Conservation (phyloP, 164 flowering plant species). For the Tetrastigma voinierianum region DNA sequence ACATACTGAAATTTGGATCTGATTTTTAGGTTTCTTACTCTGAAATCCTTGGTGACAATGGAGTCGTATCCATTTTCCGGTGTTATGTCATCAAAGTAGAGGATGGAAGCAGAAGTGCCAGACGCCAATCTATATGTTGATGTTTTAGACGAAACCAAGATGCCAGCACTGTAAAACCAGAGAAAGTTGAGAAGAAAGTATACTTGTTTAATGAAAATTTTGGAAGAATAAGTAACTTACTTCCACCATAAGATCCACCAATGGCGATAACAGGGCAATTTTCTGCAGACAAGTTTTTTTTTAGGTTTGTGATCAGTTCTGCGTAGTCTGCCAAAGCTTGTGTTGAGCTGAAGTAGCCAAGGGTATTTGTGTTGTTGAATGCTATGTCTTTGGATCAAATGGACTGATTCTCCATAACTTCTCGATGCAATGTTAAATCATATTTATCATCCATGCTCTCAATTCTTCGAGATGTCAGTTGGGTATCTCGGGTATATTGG, state of each 20-base stretch:
- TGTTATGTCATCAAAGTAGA: slow-evolving; percentile 24
- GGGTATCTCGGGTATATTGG: too few species aligned
- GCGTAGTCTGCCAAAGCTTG: slow-evolving; percentile 45
- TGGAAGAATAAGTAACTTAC: slow-evolving; percentile 15
- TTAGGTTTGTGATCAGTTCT: slow-evolving; percentile 19
- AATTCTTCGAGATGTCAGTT: too few species aligned
- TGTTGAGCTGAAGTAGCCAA: slow-evolving; percentile 32
- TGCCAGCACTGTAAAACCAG: slow-evolving; percentile 27
- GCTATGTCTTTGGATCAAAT: slow-evolving; percentile 2
- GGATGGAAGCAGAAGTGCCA: slow-evolving; percentile 42
- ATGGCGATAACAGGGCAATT: slow-evolving; percentile 27
- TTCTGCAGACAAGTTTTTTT: slow-evolving; percentile 14
- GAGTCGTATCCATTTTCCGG: slow-evolving; percentile 29
- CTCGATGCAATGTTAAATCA: not conserved
- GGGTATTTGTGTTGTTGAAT: slow-evolving; percentile 12
- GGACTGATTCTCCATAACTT: slow-evolving; percentile 16
- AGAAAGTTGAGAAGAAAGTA: not conserved
- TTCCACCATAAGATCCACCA: slow-evolving; percentile 43
- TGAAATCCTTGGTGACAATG: slow-evolving; percentile 32
- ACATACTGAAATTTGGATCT: too few species aligned
- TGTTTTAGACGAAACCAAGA: slow-evolving; percentile 41
- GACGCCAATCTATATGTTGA: slow-evolving; percentile 36
- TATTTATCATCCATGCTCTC: not conserved
- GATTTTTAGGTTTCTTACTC: slow-evolving; percentile 11
- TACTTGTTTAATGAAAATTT: not conserved